phyloP scores from a whole-genome alignment of 495 filamentous ascomycete species.

The Chaetomium fimeti region DNA sequence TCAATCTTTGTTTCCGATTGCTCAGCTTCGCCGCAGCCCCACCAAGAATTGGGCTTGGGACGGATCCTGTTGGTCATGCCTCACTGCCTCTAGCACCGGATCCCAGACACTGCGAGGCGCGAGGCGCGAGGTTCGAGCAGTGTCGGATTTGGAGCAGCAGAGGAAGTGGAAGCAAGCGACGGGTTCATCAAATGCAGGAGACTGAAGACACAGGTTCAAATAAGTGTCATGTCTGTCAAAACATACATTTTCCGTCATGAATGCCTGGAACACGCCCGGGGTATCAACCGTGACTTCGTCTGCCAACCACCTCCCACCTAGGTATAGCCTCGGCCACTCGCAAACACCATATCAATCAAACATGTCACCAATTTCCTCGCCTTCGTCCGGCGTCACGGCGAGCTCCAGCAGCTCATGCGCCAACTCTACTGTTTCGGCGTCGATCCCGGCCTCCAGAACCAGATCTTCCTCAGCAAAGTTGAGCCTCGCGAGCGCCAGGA shows the following conservation, averaged over 20 bases:
- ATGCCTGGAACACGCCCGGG: no score
- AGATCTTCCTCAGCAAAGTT: conserved; percentile 49
- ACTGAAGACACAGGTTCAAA: no score
- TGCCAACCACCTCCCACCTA: no score
- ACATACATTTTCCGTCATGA: no score
- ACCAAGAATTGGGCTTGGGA: not conserved
- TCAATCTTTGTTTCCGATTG: not conserved
- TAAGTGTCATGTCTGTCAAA: no score
- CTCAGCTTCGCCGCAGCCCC: not conserved
- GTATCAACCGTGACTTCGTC: not conserved
- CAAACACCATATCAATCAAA: conserved; percentile 30
- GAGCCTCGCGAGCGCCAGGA: conserved; percentile 45
- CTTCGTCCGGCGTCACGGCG: conserved; percentile 47
- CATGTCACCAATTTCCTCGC: conserved; percentile 41
- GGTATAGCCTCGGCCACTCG: not conserved
- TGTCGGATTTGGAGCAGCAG: no score
- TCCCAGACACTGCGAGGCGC: no score
- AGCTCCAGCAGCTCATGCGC: conserved; percentile 50
- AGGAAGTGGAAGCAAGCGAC: no score
- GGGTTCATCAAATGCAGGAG: no score
- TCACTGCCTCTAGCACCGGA: no score
- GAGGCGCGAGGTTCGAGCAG: no score
- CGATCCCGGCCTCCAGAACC: conserved; percentile 43
- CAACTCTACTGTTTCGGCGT: conserved; percentile 44
- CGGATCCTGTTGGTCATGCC: no score